A percentile compares a stretch with the other conserved stretches of the same genome.
Evolutionary conservation across 805 yeast genomes (phyloP).

Genomic region (Candida chilensis): DNA sequence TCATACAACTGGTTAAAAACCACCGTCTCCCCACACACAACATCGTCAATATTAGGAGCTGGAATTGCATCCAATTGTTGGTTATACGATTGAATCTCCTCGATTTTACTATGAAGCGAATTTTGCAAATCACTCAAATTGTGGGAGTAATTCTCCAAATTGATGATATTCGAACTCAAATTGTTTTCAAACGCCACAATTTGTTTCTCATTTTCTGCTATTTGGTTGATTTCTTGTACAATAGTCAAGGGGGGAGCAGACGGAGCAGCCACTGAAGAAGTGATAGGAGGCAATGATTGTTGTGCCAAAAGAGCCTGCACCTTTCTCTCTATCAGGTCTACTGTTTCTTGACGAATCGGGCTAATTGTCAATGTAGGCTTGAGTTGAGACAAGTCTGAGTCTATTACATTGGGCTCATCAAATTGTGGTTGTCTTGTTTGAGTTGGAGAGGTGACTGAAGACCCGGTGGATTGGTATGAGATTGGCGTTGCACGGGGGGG

Average conservation of each 20-base stretch:
- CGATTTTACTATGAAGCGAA: conserved; percentile 15
- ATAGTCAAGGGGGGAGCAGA: not conserved
- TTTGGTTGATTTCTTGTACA: conserved; percentile 1
- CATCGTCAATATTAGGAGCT: conserved; percentile 28
- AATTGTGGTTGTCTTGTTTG: conserved; percentile 4
- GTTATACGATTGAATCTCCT: conserved; percentile 15
- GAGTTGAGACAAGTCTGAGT: no score
- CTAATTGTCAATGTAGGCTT: no score
- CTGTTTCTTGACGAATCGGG: no score
- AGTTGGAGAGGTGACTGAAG: conserved; percentile 4
- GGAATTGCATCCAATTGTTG: conserved; percentile 16
- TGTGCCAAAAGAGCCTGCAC: no score
- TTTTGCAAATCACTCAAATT: conserved; percentile 14
- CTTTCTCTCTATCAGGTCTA: no score
- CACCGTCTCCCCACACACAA: conserved; percentile 40
- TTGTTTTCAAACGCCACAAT: conserved; percentile 12
- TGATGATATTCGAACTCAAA: conserved; percentile 4
- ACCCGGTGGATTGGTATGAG: not conserved
- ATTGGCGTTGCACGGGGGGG: conserved; percentile 4
- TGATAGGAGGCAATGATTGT: no score
- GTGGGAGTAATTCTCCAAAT: not conserved
- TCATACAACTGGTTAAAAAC: conserved; percentile 56
- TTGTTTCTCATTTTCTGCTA: conserved; percentile 5
- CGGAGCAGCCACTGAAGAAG: no score
- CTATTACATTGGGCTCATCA: conserved; percentile 2